Evolutionary conservation across 345 rosid species (phyloP), one percentile per base, ranked within the genome.

Genomic region (Eucalyptus virginea): DNA sequence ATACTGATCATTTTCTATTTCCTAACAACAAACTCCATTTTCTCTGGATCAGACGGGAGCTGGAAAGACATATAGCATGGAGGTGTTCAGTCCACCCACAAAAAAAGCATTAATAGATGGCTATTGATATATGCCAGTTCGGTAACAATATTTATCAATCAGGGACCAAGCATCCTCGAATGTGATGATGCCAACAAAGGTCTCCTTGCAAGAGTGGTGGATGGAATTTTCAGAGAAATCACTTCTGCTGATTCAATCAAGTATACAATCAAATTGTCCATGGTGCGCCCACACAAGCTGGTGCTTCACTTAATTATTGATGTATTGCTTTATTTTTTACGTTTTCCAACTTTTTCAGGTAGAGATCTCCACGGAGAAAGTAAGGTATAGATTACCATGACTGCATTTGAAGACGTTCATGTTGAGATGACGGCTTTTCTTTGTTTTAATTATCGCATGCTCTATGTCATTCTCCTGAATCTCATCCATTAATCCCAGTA

Each of bases 311-410:
- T 45, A 58, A 51, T 30, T 65, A 51, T 50, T 17, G 81, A 11
- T 88, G 54, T 58, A 65, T 50, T 72, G 81, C 83, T 62, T 83
- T 30, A 87, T 42, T 34, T 32, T 56, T 87, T 37, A 65, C 67
- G 45, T 88, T 77, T 60, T 86, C 23, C 90, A 67, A 87, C 69
- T 88, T 86, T 40, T 92, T 58, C 81, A 96, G 99, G 99, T 97
- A 17, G 99, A 96, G 92, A 96, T 96, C 91, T 97, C 96, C 92
- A 95, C 95, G 99, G 99, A 95, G 94, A 96, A 94, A 95, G 96
- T 97, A 90, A 96, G 98, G 98, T 95, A 91, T 30, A 51, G 87
- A 45, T n/a, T 37, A 44, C 56, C 87, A 32, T 62, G 88, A 17
- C 88, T 52, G 26, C 5, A 19, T 42, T 60, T 37, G 26, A 54